Conservation (phyloP, 257 asterid species). For the Ehretia macrophylla region DNA sequence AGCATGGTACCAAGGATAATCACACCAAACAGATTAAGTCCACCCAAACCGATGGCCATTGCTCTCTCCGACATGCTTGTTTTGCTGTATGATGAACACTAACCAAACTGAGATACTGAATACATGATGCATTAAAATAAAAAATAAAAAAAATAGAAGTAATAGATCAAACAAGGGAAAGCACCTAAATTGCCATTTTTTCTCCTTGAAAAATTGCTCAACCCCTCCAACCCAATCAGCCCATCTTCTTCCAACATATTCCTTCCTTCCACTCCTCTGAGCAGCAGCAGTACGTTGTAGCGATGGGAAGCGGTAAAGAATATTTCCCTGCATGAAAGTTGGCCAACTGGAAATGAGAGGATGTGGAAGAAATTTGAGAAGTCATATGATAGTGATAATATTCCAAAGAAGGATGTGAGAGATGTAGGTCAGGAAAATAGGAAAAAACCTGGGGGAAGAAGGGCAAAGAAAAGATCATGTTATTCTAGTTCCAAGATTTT, state of each 20-base stretch:
- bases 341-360: slow-evolving; percentile 6
- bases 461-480: too few relatives aligned
- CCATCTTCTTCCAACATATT: slow-evolving; percentile 72
- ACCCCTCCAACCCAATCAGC: slow-evolving; percentile 63
- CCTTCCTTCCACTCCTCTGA: slow-evolving; percentile 70
- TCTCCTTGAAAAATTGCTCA: slow-evolving; percentile 68
- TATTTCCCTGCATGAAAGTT: slow-evolving; percentile 70
- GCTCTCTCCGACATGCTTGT: slow-evolving; percentile 79
- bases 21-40: slow-evolving; percentile 83
- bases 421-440: not conserved
- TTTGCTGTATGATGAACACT: slow-evolving; percentile 52
- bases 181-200: slow-evolving; percentile 74
- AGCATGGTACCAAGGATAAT: slow-evolving; percentile 84
- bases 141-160: not conserved
- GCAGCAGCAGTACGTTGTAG: slow-evolving; percentile 92
- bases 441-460: too few relatives aligned
- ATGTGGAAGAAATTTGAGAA: not conserved
- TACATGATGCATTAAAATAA: not conserved
- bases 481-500: too few relatives aligned
- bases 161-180: not conserved
- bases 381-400: not conserved
- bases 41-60: slow-evolving; percentile 93
- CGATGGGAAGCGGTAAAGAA: slow-evolving; percentile 91
- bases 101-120: slow-evolving; percentile 13
- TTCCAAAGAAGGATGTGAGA: not conserved